Evolutionary conservation across 73 alveolate species (phyloP), one percentile per base, ranked within the genome.

Genomic region (Loxodes magnus): DNA sequence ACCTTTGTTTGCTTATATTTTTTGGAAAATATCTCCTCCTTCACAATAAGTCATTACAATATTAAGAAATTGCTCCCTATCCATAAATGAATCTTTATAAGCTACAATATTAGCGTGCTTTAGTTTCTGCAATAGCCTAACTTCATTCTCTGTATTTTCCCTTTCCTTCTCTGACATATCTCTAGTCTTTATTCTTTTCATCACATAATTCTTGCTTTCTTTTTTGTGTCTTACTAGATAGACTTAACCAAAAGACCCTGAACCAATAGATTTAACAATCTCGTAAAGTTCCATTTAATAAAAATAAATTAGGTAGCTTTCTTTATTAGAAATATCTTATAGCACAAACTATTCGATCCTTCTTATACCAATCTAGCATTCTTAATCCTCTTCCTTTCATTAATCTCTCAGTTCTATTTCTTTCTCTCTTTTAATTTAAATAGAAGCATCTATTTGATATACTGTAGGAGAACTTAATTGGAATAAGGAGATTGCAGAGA

Each of bases 21-120:
- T 89, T 29, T 93, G 57, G 55, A 88, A 86, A 70, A 93, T 89
- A 53, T 93, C 99, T 5, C 99, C 99, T 50, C 97, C 96, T 62
- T 93, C 99, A 58, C 98, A 89, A 64, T 87, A 90, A 10, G 82
- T 83, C 99, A 93, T 93, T 43, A 93, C 99, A 14, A 93, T 89
- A 60, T 91, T 88, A 10, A 87, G 71, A 51, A 84, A 88, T 33
- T 78, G 58, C 38, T 93, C 98, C 42, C 90, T 69, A 62, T 89
- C 98, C 26, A 89, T 77, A 62, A 74, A 93, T 2, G 97, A 82
- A 61, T 93, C 99, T 64, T 93, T 93, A 71, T 86, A 90, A 7
- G 98, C 94, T 10, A 93, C 98, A 34, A 93, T 90, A 58, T 93
- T 89, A n/a, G 97, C 86, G 56, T 93, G 99, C 16, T 94, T 58